phyloP scores from a whole-genome alignment of 2,329 filamentous ascomycete genomes.

The Grosmannia clavigera region DNA sequence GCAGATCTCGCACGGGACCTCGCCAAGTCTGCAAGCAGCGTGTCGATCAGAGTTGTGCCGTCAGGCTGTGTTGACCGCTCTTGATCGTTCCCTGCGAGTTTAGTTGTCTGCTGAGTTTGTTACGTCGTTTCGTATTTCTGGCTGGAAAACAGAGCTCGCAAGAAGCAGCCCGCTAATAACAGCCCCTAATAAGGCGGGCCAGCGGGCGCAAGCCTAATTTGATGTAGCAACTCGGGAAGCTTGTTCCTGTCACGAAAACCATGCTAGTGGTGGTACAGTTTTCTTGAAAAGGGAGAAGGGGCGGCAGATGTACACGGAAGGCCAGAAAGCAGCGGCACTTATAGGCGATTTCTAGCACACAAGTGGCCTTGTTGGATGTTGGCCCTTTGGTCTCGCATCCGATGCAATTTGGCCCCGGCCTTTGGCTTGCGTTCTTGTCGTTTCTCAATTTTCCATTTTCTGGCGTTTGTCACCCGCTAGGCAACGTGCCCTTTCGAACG shows the following conservation, averaged over 20 bases:
- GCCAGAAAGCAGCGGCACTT: neutral
- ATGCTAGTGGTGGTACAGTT: neutral
- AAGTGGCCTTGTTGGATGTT: neutral
- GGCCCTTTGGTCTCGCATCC: neutral
- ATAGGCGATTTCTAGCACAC: neutral
- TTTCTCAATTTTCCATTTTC: neutral
- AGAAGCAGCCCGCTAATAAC: neutral
- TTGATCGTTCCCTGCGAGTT: too few relatives aligned
- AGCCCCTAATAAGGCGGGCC: neutral
- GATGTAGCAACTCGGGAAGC: neutral
- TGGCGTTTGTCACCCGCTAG: neutral
- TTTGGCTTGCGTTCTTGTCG: neutral
- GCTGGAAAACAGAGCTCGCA: neutral
- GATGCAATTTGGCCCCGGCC: neutral
- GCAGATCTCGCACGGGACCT: neutral
- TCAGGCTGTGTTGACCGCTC: neutral
- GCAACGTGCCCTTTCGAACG: neutral
- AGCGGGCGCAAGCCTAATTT: neutral
- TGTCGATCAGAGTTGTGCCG: neutral
- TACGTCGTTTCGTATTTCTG: neutral
- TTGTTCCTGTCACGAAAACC: neutral
- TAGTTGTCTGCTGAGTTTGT: neutral
- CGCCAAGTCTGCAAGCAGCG: neutral
- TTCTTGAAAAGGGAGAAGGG: neutral
- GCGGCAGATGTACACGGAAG: neutral